Evolutionary conservation across 78 protist genomes (phyloP).

Genomic region (Neovahlkampfia damariscottae): DNA sequence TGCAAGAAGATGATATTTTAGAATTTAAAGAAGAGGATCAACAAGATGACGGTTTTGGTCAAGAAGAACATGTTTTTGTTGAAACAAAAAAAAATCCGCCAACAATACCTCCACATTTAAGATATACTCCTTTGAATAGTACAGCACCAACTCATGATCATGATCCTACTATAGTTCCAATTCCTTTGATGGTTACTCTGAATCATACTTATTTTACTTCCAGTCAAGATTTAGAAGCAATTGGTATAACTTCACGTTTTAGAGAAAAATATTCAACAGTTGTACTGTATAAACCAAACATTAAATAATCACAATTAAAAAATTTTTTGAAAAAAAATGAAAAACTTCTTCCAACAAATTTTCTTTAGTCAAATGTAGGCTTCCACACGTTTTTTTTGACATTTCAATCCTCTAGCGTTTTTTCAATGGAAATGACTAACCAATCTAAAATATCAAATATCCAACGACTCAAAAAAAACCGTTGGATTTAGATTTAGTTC

Average conservation of each 20-base stretch:
- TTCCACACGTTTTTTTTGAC: no score
- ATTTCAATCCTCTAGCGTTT: no score
- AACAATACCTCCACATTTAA: slow-evolving; percentile 73
- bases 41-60: neutral
- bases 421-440: no score
- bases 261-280: slow-evolving; percentile 66
- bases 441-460: no score
- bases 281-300: slow-evolving; percentile 48
- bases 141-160: neutral
- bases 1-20: neutral
- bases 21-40: neutral
- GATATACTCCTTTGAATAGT: slow-evolving; percentile 27
- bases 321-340: no score
- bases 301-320: neutral
- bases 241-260: slow-evolving; percentile 67
- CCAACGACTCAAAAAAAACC: no score
- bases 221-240: slow-evolving; percentile 38
- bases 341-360: no score
- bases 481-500: no score
- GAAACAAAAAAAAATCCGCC: slow-evolving; percentile 62
- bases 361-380: no score
- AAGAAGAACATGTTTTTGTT: slow-evolving; percentile 3
- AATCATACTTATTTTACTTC: slow-evolving; percentile 65
- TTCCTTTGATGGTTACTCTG: slow-evolving; percentile 81
- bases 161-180: slow-evolving; percentile 75